A percentile compares a stretch with the other conserved stretches of the same genome.
Conservation (phyloP, 164 flowering plant genomes). For the Dillenia turbinata region DNA sequence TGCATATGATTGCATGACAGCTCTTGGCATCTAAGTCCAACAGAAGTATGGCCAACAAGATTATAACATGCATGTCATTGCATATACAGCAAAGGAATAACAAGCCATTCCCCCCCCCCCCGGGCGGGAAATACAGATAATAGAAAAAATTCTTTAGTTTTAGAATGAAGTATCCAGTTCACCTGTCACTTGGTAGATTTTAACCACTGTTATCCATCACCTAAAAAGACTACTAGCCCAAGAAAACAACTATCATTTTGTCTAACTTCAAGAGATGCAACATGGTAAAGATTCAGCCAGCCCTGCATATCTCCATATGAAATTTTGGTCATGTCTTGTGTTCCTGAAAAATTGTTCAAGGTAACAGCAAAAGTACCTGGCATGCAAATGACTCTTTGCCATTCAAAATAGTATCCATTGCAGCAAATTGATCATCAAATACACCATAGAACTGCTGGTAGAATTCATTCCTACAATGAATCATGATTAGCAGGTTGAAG, state of each 20-base stretch:
- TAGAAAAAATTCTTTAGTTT: no score
- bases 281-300: not conserved
- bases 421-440: slow-evolving; percentile 84
- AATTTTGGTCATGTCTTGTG: not conserved
- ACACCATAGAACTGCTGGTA: slow-evolving; percentile 71
- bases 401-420: slow-evolving; percentile 72
- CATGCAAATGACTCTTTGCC: slow-evolving; percentile 76
- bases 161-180: no score
- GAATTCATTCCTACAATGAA: slow-evolving; percentile 55
- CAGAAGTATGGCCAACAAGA: no score
- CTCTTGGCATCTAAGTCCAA: no score
- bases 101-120: no score
- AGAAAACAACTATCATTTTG: not conserved
- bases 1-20: no score
- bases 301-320: not conserved
- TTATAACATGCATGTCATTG: no score
- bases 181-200: no score
- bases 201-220: no score
- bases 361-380: slow-evolving; percentile 48
- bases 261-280: not conserved
- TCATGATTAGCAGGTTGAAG: not conserved
- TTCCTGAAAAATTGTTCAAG: not conserved
- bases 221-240: no score
- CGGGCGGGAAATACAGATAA: no score
- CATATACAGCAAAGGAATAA: no score